Evolutionary conservation across 2,329 filamentous ascomycete species (phyloP), one percentile per base, ranked within the genome.

Genomic region (Penicillium sumatraense): DNA sequence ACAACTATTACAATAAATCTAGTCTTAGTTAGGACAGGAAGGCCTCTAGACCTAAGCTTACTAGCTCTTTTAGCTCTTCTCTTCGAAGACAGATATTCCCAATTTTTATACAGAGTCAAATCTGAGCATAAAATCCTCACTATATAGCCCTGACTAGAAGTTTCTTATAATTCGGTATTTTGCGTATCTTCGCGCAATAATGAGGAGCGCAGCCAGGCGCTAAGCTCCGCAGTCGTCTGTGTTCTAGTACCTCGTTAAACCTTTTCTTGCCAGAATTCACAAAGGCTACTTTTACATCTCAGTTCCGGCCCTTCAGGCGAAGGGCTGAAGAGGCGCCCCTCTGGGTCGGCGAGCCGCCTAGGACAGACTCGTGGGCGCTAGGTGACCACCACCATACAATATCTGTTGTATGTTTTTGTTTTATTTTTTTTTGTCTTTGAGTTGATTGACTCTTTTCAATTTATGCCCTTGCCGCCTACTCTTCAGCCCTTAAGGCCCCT

Each of bases 41-140:
- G 26, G 10, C 26, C 26, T 47, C 26, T 47, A 47, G 26, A 47
- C 44, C 44, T 47, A 31, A 33, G 44, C 26, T 47, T 31, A 8
- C 26, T 47, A 47, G 44, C 24, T 7, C 44, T 33, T 47, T 47
- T 47, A 47, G 44, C n/a, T 20, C n/a, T 47, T 47, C 16, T 18
- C 26, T 33, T 47, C 16, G 26, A 47, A 47, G 44, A 47, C 16
- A 47, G 26, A 47, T 10, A 31, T 20, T 31, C 26, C 26, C n/a
- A 47, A 18, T 47, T 47, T 33, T 47, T 13, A 47, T 47, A 33
- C 26, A 47, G 44, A 33, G 26, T 33, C 9, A 31, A 47, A n/a
- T 33, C 26, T 20, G 13, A 31, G 44, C 26, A 33, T 33, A 8
- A 33, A 33, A 47, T 31, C 26, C n/a, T 47, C 26, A 13, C 44